Evolutionary conservation across 192 early-diverging fungal species (phyloP), one percentile per base, ranked within the genome.

Genomic region (Cladochytrium replicatum): DNA sequence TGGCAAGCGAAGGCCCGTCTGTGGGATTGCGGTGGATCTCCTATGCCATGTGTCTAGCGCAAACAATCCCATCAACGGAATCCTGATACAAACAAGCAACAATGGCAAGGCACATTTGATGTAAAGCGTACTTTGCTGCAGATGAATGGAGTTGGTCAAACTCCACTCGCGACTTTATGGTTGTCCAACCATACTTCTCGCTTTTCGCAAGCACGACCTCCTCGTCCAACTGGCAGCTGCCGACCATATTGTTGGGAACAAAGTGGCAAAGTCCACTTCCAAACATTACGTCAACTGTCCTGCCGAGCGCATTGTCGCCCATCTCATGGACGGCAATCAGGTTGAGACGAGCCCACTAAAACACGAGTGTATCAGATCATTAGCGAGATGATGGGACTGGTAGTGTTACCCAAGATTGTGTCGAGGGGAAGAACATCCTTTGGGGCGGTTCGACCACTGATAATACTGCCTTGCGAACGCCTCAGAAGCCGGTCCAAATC

Each of bases 401-500:
- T 23, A n/a, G n/a, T n/a, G n/a, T n/a, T 46, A 60, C 64, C 65
- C 2, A 77, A 54, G 29, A 77, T 72, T 2, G 55, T 54, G 42
- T 77, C 74, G 17, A 74, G 64, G 48, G 65, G 54, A 52, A 83
- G 43, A 41, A 40, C 1, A 66, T 66, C 7, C 51, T 34, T 34
- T 67, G 58, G 1, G 79, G 64, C 13, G 82, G 48, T 3, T 68
- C 52, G 38, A 77, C 71, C 17, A 73, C 55, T 85, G 82, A 58
- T 87, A 69, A 55, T 81, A 94, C 45, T 83, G 82, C 32, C 91
- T 78, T 5, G 85, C 85, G 29, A 93, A 78, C 0, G 90, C 85
- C 47, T 93, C 82, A 0, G 91, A 95, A 2, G 95, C 88, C 9
- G 93, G 93, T 17, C 95, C 93, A 57, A 97, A 91, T 4, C 93